phyloP scores from a whole-genome alignment of 1,284 basidiomycete species.

The Ceratobasidium sp. region DNA sequence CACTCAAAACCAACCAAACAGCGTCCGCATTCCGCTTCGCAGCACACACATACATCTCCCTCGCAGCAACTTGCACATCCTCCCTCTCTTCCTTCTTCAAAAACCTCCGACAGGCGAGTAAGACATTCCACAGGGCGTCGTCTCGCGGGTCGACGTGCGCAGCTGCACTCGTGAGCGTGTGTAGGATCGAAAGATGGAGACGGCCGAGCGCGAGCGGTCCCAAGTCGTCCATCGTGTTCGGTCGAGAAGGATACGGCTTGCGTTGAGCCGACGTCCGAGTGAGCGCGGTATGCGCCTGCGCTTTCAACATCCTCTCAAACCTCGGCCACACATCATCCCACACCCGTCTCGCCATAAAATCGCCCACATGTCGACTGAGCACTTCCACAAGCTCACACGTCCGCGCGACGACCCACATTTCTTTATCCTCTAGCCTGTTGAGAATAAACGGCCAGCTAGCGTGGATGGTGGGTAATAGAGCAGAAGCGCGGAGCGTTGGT shows the following conservation, averaged over 20 bases:
- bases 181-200: conserved; percentile 77
- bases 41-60: conserved; percentile 73
- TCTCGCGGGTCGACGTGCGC: conserved; percentile 75
- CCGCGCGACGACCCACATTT: conserved; percentile 82
- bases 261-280: conserved; percentile 65
- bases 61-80: conserved; percentile 77
- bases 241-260: conserved; percentile 76
- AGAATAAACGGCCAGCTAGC: conserved; percentile 90
- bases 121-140: conserved; percentile 80
- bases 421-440: conserved; percentile 76
- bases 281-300: conserved; percentile 68
- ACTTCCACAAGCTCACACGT: conserved; percentile 78
- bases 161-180: conserved; percentile 76
- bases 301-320: conserved; percentile 71
- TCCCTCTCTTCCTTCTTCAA: conserved; percentile 70
- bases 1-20: conserved; percentile 81
- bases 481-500: conserved; percentile 78
- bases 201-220: conserved; percentile 29
- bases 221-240: conserved; percentile 57
- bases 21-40: conserved; percentile 76
- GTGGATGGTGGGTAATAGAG: conserved; percentile 85
- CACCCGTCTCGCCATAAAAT: conserved; percentile 78
- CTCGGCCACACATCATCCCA: conserved; percentile 93
- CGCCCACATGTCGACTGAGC: conserved; percentile 76
- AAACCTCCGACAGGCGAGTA: conserved; percentile 79